Base-by-base conservation (phyloP, 176 grass and related monocot species). In the Secale cereale region DNA sequence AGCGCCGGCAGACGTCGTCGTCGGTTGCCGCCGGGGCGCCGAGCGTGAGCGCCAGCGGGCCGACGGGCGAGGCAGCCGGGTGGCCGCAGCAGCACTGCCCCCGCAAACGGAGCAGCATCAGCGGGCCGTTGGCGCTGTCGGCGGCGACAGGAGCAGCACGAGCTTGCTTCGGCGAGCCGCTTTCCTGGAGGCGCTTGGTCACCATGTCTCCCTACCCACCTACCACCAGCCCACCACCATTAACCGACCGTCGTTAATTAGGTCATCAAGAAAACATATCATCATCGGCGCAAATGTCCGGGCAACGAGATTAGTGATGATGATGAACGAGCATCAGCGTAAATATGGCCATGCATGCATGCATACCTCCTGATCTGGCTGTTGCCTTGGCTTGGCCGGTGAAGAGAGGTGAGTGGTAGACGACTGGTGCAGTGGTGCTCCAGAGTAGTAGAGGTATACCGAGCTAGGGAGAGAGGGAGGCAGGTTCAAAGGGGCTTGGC, bases 1-100 rank as follows among this genome's bases (percentile, higher is more conserved):
- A 37, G n/a, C 3, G 15, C 6, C n/a, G 15, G 16, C n/a, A 27
- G 41, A 2, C 29, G 31, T 22, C 30, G 10, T 52, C 48, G 48
- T 16, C 3, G 1, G 60, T 0, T 14, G 45, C 59, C 14, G 81
- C 29, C 35, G 86, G 76, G 17, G 87, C 86, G 64, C 86, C 90
- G 40, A 98, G 92, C 5, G 86, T 91, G 19, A 98, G 71, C 14
- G 77, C 76, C 59, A 98, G 65, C 27, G 89, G 74, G 26, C 73
- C 84, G 16, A 30, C 31, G 59, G 45, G 73, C 27, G 48, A 19
- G 6, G 12, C 48, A 50, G 46, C 48, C 16, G 48, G 48, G 16
- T 52, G 14, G 45, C 0, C 16, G 48, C 48, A 2, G 14, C 45
- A 48, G 48, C 67, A 82, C 6, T 76, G 78, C 74, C 22, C 45